Base-by-base conservation (phyloP, 495 filamentous ascomycete species). In the Penicillium egyptiacum region DNA sequence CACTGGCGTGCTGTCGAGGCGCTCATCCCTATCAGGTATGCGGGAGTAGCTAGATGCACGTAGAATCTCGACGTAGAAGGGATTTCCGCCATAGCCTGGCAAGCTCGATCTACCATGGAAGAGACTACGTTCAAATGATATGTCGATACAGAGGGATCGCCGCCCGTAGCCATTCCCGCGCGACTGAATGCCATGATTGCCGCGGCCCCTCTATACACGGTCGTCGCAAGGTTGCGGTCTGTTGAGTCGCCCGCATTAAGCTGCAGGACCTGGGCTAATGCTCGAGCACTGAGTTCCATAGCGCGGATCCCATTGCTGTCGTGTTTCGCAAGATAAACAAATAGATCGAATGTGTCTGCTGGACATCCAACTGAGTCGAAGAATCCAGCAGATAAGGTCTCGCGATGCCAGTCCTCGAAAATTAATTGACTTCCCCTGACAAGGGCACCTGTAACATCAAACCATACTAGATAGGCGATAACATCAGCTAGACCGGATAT, bases 381-480 rank as follows among this genome's bases (percentile, higher is more conserved):
- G 43, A 73, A 73, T 1, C 22, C 26, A 14, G 54, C 37, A 7
- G 16, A 44, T 14, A 73, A 23, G n/a, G 59, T 65, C 45, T 61
- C 57, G 11, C 70, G 70, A 50, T 73, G 70, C 69, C 66, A 73
- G 50, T 65, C 59, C 20, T 70, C 67, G 40, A 73, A 73, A 16
- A 73, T 67, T n/a, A 73, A 53, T 0, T 52, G 43, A 3, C 59
- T 54, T 33, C 59, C 59, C 35, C 64, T 31, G 25, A 68, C 59
- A 4, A 73, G 50, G 14, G 69, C 62, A 3, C 70, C 70, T 3
- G 60, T 65, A 16, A 64, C 63, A 44, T 73, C 70, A 41, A 69
- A 73, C 70, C 70, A 73, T 1, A 71, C 64, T 1, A 73, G 62
- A 37, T 70, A 69, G 16, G 66, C 62, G 9, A 73, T 57, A 2